phyloP scores from a whole-genome alignment of 768 basidiomycete species.

The Mycena indigotica region DNA sequence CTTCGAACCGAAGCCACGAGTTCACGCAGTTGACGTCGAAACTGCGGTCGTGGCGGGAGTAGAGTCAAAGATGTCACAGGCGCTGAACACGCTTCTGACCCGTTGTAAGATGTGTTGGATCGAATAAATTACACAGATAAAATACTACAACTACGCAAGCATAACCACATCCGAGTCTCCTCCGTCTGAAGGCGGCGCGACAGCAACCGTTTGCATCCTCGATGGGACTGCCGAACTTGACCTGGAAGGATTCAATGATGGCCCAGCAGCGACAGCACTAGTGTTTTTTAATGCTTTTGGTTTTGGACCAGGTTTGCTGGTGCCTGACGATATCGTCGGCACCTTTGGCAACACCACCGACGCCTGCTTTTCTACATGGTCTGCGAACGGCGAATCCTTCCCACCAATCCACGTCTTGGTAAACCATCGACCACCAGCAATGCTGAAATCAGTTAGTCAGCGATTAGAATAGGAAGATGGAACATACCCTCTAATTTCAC shows the following conservation, averaged over 20 bases:
- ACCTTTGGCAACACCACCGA: slow-evolving; percentile 40
- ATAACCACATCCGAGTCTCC: slow-evolving; percentile 50
- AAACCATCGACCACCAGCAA: slow-evolving; percentile 84
- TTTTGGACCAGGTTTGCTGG: slow-evolving; percentile 43
- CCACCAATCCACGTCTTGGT: slow-evolving; percentile 81
- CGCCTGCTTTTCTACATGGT: slow-evolving; percentile 31
- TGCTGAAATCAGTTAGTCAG: slow-evolving; percentile 40
- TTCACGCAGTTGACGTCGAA: slow-evolving; percentile 8
- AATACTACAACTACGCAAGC: slow-evolving; percentile 29
- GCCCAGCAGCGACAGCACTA: slow-evolving; percentile 23
- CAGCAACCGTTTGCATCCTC: slow-evolving; percentile 67
- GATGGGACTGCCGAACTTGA: slow-evolving; percentile 60
- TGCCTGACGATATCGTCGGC: slow-evolving; percentile 41
- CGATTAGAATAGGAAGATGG: background rate
- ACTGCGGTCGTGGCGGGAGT: background rate
- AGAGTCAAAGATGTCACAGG: background rate
- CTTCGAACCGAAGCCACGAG: slow-evolving; percentile 21
- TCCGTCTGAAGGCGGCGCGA: slow-evolving; percentile 53
- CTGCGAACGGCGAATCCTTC: slow-evolving; percentile 70
- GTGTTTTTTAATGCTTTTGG: slow-evolving; percentile 42
- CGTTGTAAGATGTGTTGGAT: no score
- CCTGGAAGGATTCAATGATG: slow-evolving; percentile 55
- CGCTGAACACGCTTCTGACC: background rate
- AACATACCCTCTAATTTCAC: slow-evolving; percentile 57
- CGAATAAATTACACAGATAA: background rate